Evolutionary conservation across 805 yeast genomes (phyloP), one percentile per base, ranked within the genome.

Genomic region (Wickerhamomyces canadensis): DNA sequence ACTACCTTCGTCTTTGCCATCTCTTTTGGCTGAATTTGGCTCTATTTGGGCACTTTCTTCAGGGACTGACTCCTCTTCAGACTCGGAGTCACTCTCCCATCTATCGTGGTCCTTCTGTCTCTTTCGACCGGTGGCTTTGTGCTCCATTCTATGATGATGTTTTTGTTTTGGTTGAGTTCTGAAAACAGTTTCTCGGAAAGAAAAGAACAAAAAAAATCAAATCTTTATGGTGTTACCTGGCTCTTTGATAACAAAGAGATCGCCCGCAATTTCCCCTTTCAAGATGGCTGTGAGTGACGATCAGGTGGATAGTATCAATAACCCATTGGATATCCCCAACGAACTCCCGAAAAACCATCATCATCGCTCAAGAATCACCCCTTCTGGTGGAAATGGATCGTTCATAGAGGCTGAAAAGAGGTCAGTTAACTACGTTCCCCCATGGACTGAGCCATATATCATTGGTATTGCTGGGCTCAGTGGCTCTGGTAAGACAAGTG

Each of bases 401-500:
- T 47, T 47, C 33, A 34, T 36, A 7, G 31, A 19, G 13, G 32
- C 13, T n/a, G 6, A 12, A 28, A 18, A 19, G 12, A 29, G n/a
- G 4, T n/a, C n/a, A n/a, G 15, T 7, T 18, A 18, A 19, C 19
- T 84, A 83, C 48, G 68, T 73, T 7, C 94, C 94, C 6, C 95
- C 95, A n/a, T 84, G 95, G 95, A 76, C 79, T 2, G 80, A 83
- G 35, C 94, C 95, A 0, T 85, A 84, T 49, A 75, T 85, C 35
- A 85, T 85, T 45, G 95, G 94, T n/a, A 73, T 85, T 15, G 94
- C 94, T 0, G 95, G 95, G 1, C 72, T 77, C 19, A 76, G 85
- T 13, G 94, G 98, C 2, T 85, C 96, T 0, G 98, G 98, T 2
- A 91, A 91, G 56, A 91, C 98, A 0, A 82, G 95, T 25, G 86